Conservation (phyloP, 2,329 filamentous ascomycete species). For the Penicillium brevicompactum region DNA sequence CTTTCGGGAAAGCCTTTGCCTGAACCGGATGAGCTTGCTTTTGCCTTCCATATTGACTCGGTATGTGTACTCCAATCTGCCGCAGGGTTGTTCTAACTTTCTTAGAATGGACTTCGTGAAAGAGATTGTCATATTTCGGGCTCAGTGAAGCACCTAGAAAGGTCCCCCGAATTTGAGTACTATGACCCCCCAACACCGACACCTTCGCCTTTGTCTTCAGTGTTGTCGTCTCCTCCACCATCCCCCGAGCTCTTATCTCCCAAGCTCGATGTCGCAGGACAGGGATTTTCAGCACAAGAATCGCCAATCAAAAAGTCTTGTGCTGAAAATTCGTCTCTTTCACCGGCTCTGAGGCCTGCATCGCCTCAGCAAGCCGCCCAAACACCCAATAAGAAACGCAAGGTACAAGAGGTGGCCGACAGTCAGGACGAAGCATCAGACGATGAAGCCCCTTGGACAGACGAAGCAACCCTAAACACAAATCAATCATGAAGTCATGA, state of each 20-base stretch:
- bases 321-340: background rate
- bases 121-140: background rate
- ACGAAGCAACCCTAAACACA: slow-evolving; percentile 12
- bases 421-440: slow-evolving; percentile 47
- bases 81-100: background rate
- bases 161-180: slow-evolving; percentile 7
- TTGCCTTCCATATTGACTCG: slow-evolving; percentile 43
- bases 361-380: background rate
- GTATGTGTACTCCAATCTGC: slow-evolving; percentile 27
- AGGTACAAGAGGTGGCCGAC: slow-evolving; percentile 47
- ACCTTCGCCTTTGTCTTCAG: slow-evolving; percentile 7
- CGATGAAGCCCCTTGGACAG: slow-evolving; percentile 31
- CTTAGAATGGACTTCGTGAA: slow-evolving; percentile 18
- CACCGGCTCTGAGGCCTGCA: background rate
- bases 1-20: slow-evolving; percentile 54
- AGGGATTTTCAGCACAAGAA: background rate
- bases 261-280: background rate
- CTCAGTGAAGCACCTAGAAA: background rate
- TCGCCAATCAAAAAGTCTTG: background rate
- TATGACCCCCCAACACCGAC: slow-evolving; percentile 9
- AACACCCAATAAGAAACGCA: slow-evolving; percentile 41
- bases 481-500: background rate
- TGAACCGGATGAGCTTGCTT: slow-evolving; percentile 33
- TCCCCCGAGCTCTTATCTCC: background rate
- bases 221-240: slow-evolving; percentile 4